phyloP scores from a whole-genome alignment of 1,284 basidiomycete genomes.

The Chondrostereum purpureum region DNA sequence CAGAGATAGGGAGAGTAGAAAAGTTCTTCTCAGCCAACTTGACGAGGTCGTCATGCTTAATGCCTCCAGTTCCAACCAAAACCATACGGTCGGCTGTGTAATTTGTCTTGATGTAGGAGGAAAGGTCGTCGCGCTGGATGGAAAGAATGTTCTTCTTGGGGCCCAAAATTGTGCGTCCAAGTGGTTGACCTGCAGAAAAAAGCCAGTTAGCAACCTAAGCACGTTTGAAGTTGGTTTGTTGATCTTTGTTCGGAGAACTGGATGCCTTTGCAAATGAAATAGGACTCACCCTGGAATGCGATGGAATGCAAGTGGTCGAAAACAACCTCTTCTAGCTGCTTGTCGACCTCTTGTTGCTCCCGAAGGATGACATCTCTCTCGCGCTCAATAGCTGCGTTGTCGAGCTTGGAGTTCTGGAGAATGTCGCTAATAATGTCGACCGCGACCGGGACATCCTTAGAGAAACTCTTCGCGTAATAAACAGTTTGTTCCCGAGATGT shows the following conservation, averaged over 20 bases:
- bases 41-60: constrained; percentile 47
- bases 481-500: constrained; percentile 99
- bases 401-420: constrained; percentile 95
- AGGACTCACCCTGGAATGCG: constrained; percentile 81
- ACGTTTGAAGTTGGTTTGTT: constrained; percentile 7
- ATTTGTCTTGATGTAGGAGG: constrained; percentile 93
- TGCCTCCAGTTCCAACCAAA: constrained; percentile 93
- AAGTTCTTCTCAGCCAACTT: constrained; percentile 62
- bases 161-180: constrained; percentile 96
- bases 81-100: constrained; percentile 99
- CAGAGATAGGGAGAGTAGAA: constrained; percentile 80
- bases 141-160: constrained; percentile 96
- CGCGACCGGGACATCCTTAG: constrained; percentile 86
- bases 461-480: constrained; percentile 99
- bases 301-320: constrained; percentile 98
- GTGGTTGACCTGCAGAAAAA: constrained; percentile 65
- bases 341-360: constrained; percentile 99
- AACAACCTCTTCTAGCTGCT: constrained; percentile 97
- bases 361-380: constrained; percentile 96
- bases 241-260: too few relatives aligned
- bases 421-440: constrained; percentile 99
- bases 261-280: too few relatives aligned
- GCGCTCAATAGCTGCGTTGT: constrained; percentile 83
- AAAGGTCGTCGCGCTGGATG: constrained; percentile 88
- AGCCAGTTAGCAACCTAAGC: constrained; percentile 6